Evolutionary conservation across 148 eudicot species (phyloP).

Genomic region (Oxyria digyna): DNA sequence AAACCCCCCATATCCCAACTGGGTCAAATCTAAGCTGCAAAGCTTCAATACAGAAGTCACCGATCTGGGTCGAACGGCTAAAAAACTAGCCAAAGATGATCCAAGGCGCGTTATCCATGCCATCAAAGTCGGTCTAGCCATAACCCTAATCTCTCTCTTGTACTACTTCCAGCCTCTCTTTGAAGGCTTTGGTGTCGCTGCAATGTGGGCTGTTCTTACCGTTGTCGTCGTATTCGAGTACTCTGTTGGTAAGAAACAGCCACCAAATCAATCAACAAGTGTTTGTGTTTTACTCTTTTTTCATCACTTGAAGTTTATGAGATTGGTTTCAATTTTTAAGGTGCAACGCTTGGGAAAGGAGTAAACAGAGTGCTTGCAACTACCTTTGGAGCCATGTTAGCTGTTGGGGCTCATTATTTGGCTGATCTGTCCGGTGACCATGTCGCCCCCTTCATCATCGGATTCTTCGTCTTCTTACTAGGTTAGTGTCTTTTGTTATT

Average conservation of each 20-base stretch:
- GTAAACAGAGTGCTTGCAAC: slow-evolving; percentile 7
- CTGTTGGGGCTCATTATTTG: slow-evolving; percentile 5
- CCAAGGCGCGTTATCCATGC: slow-evolving; percentile 41
- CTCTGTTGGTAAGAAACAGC: slow-evolving; percentile 31
- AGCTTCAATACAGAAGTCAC: neutral
- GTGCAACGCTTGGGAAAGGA: slow-evolving; percentile 16
- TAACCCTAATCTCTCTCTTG: slow-evolving; percentile 36
- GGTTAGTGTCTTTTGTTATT: slow-evolving; percentile 9
- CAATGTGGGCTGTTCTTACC: slow-evolving; percentile 65
- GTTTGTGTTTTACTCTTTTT: neutral
- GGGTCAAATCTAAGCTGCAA: neutral
- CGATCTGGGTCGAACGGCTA: slow-evolving; percentile 3
- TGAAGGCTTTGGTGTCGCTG: slow-evolving; percentile 38
- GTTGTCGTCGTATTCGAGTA: slow-evolving; percentile 55
- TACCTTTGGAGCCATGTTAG: slow-evolving; percentile 2
- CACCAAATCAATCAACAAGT: neutral
- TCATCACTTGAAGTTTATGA: neutral
- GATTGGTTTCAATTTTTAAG: neutral
- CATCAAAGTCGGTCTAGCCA: slow-evolving; percentile 44
- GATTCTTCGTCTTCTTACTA: slow-evolving; percentile 21
- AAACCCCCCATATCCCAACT: neutral
- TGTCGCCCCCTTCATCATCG: slow-evolving; percentile 23
- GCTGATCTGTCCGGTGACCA: slow-evolving; percentile 6
- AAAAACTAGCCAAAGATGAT: slow-evolving; percentile 31
- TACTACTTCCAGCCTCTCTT: slow-evolving; percentile 39